These are phyloP conservation scores for Fusarium anthophilum DNA, from an alignment of 2,329 filamentous ascomycete genomes.

Conservation along the genomic window DNA sequence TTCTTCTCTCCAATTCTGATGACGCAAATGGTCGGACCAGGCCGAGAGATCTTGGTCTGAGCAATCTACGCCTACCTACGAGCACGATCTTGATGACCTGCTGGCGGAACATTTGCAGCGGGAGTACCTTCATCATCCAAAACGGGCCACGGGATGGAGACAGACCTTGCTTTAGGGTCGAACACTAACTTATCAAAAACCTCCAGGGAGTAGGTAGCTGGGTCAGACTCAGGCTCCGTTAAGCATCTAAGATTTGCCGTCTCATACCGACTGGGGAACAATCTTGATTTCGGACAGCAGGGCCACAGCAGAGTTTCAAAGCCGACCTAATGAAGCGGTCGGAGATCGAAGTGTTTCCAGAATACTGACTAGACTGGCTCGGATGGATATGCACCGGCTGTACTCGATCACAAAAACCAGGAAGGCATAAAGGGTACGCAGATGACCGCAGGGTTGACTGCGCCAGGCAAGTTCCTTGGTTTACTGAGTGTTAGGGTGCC, in stretches of 20 bases:
- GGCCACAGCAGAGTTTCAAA: constrained; percentile 15
- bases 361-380: neutral
- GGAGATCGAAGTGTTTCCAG: constrained; percentile 16
- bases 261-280: neutral
- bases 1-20: neutral
- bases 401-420: neutral
- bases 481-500: neutral
- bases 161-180: neutral
- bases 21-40: constrained; percentile 6
- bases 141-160: neutral
- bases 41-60: neutral
- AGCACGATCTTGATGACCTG: neutral
- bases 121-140: neutral
- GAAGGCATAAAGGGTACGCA: constrained; percentile 2
- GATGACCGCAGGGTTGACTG: constrained; percentile 14
- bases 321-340: neutral
- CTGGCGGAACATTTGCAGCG: neutral
- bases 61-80: neutral
- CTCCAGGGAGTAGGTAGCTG: neutral
- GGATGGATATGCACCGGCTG: neutral
- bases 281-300: constrained; percentile 5
- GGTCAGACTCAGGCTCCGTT: neutral
- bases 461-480: constrained; percentile 35
- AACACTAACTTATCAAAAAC: neutral
- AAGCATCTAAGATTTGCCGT: constrained; percentile 1